These are phyloP conservation scores for Phytopythium delawarense DNA, from an alignment of 352 stramenopile species.

Conservation along the genomic window DNA sequence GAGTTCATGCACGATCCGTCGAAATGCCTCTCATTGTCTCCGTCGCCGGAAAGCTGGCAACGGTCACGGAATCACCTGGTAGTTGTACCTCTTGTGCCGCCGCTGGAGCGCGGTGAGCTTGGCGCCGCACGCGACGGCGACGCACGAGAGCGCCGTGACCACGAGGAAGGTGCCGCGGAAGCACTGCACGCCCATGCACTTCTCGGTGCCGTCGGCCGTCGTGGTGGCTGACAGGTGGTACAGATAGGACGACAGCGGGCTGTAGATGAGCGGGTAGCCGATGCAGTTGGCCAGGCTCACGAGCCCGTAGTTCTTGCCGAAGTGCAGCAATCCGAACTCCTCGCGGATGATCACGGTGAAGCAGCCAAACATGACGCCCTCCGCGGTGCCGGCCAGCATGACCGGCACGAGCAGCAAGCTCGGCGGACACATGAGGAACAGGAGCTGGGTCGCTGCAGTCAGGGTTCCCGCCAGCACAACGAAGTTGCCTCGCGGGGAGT, in stretches of 20 bases:
- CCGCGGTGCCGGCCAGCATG: conserved; percentile 53
- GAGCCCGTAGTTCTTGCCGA: conserved; percentile 84
- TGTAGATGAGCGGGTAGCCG: conserved; percentile 75
- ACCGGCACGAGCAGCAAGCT: conserved; percentile 48
- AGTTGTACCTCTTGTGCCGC: conserved; percentile 19
- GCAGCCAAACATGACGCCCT: conserved; percentile 78
- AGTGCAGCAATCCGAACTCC: conserved; percentile 70
- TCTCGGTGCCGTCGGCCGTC: conserved; percentile 26
- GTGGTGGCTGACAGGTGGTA: conserved; percentile 42
- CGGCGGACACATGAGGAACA: conserved; percentile 52
- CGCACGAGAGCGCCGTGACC: conserved; percentile 41
- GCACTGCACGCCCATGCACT: conserved; percentile 57
- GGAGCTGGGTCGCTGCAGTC: conserved; percentile 37
- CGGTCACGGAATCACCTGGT: conserved; percentile 23
- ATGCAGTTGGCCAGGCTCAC: conserved; percentile 79
- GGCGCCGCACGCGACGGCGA: conserved; percentile 49
- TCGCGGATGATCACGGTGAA: conserved; percentile 82
- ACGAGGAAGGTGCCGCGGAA: conserved; percentile 66
- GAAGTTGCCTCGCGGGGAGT: conserved; percentile 58
- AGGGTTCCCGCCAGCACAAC: conserved; percentile 39
- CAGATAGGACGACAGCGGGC: conserved; percentile 66
- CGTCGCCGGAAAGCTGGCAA: background rate
- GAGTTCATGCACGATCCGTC: too few relatives aligned
- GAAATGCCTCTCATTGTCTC: too few relatives aligned
- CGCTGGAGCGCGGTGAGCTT: conserved; percentile 38